phyloP scores from a whole-genome alignment of 805 yeast species.

The Teunomyces funiuensis region DNA sequence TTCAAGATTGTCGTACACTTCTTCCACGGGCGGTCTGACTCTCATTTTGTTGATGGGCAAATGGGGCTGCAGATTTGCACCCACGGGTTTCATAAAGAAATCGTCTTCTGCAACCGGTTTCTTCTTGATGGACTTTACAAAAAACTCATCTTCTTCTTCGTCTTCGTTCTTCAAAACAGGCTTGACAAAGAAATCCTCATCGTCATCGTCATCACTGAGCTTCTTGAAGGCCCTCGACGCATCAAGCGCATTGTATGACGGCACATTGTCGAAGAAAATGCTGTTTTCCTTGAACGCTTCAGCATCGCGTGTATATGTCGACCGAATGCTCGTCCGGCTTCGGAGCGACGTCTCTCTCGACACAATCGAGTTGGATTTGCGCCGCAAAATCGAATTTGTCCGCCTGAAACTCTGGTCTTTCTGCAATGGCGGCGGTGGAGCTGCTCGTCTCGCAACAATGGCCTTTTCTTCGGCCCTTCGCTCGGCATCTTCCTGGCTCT shows the following conservation, averaged over 20 bases:
- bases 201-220: constrained; percentile 12
- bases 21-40: constrained; percentile 93
- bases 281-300: constrained; percentile 70
- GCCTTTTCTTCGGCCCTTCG: constrained; percentile 15
- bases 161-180: constrained; percentile 12
- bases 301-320: constrained; percentile 10
- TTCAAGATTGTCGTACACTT: constrained; percentile 87
- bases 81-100: constrained; percentile 5
- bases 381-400: constrained; percentile 8
- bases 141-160: constrained; percentile 17
- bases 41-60: constrained; percentile 40
- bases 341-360: constrained; percentile 4
- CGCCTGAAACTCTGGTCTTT: constrained; percentile 15
- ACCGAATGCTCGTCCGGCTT: constrained; percentile 6
- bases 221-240: constrained; percentile 20
- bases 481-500: constrained; percentile 9
- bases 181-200: constrained; percentile 18
- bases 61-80: background rate
- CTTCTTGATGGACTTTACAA: constrained; percentile 13
- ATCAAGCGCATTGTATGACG: constrained; percentile 25
- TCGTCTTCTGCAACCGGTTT: constrained; percentile 3
- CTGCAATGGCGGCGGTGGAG: constrained; percentile 64
- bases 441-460: constrained; percentile 66
- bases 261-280: constrained; percentile 74
- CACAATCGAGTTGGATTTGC: background rate